These are phyloP conservation scores for Monotropa hypopitys DNA, from an alignment of 179 eudicot genomes.

Conservation along the genomic window DNA sequence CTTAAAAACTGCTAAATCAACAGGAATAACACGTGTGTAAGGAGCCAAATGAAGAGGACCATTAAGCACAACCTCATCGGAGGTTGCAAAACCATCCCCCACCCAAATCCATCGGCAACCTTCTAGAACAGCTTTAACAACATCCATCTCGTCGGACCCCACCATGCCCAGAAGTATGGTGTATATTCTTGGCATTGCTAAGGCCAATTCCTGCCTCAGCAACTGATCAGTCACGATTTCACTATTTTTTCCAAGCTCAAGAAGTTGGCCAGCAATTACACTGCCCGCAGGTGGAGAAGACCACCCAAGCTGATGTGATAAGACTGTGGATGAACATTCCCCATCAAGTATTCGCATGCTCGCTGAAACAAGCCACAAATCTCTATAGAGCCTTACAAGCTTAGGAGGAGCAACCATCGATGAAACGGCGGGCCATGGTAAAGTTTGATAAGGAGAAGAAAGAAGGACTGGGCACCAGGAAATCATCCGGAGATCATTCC, in stretches of 20 bases:
- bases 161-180: constrained; percentile 54
- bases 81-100: constrained; percentile 95
- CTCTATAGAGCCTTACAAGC: constrained; percentile 62
- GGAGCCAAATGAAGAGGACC: constrained; percentile 99
- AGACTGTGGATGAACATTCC: constrained; percentile 81
- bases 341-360: constrained; percentile 97
- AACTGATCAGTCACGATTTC: constrained; percentile 75
- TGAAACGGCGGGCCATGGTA: constrained; percentile 90
- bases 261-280: constrained; percentile 96
- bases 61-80: constrained; percentile 85
- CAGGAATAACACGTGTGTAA: constrained; percentile 89
- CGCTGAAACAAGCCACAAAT: constrained; percentile 96
- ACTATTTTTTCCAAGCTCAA: constrained; percentile 97
- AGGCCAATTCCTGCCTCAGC: constrained; percentile 75
- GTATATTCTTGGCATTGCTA: constrained; percentile 97
- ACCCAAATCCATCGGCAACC: constrained; percentile 99
- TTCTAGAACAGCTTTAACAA: constrained; percentile 92
- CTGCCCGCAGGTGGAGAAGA: constrained; percentile 86
- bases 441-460: constrained; percentile 62
- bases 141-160: constrained; percentile 89
- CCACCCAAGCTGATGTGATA: constrained; percentile 90
- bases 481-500: constrained; percentile 84
- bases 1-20: constrained; percentile 86
- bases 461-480: constrained; percentile 95
- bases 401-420: constrained; percentile 95